These are phyloP conservation scores for Phytopythium oedochilum DNA, from an alignment of 352 stramenopile genomes.

Conservation along the genomic window DNA sequence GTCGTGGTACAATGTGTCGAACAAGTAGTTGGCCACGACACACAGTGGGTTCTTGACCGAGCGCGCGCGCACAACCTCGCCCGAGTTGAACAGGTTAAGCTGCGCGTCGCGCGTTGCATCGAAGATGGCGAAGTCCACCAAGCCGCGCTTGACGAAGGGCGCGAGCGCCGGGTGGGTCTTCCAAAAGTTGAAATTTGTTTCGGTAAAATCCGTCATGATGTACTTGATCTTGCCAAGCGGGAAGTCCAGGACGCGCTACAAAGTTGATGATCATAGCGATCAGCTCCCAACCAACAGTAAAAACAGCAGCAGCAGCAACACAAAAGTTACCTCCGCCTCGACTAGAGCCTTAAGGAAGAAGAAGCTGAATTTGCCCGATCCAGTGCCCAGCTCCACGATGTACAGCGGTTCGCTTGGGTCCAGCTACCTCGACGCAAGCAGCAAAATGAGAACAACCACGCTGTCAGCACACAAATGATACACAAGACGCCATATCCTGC, in stretches of 20 bases:
- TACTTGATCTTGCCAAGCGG: constrained; percentile 90
- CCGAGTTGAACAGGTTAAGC: constrained; percentile 61
- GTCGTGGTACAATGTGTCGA: constrained; percentile 92
- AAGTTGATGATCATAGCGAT: constrained; percentile 5
- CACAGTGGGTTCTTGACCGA: constrained; percentile 85
- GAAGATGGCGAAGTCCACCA: constrained; percentile 93
- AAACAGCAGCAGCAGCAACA: background rate
- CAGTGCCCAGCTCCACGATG: constrained; percentile 92
- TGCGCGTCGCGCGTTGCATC: constrained; percentile 88
- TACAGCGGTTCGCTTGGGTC: constrained; percentile 87
- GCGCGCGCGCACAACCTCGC: constrained; percentile 38
- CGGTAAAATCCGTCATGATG: constrained; percentile 95
- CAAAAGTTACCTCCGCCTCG: constrained; percentile 34
- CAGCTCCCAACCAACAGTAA: background rate
- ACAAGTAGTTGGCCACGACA: constrained; percentile 93
- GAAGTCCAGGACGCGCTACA: constrained; percentile 74
- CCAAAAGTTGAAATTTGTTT: constrained; percentile 94
- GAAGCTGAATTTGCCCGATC: constrained; percentile 94
- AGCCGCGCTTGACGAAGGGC: constrained; percentile 79
- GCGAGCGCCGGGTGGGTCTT: constrained; percentile 80
- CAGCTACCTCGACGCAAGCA: constrained; percentile 18
- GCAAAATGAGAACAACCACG: background rate
- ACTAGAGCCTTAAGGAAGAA: constrained; percentile 91
- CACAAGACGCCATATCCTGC: background rate
- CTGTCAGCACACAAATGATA: background rate